phyloP scores from a whole-genome alignment of 306 rosid genomes.

The Castanea sativa region DNA sequence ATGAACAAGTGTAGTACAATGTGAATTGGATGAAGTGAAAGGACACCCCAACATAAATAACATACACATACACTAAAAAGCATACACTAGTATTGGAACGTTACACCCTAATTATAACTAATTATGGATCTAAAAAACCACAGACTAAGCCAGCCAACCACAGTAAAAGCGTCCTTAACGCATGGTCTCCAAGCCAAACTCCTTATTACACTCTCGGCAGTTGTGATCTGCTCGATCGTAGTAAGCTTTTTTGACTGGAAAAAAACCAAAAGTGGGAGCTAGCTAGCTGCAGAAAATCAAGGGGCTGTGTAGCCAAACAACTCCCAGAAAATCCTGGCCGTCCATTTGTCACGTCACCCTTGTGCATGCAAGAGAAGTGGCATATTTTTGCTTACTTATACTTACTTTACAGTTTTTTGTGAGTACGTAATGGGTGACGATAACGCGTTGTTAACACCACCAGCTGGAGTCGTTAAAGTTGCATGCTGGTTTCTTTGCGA shows the following conservation, averaged over 20 bases:
- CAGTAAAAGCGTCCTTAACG: background rate
- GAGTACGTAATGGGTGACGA: constrained; percentile 25
- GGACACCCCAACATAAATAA: too few relatives aligned
- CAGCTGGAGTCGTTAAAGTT: constrained; percentile 30
- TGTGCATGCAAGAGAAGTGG: constrained; percentile 30
- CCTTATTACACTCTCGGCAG: background rate
- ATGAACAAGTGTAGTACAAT: too few relatives aligned
- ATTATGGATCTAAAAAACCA: background rate
- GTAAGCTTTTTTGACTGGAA: background rate
- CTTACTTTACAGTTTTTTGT: constrained; percentile 24
- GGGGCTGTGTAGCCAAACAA: background rate
- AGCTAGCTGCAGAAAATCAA: background rate
- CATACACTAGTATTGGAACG: background rate
- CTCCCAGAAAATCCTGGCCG: constrained; percentile 20
- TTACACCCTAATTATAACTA: background rate
- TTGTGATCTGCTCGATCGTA: background rate
- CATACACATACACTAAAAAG: background rate
- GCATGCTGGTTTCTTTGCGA: constrained; percentile 67
- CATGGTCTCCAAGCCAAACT: background rate
- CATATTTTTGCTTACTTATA: background rate
- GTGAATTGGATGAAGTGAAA: too few relatives aligned
- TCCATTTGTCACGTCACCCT: constrained; percentile 24
- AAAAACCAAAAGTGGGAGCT: background rate
- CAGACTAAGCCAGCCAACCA: background rate
- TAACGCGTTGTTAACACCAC: constrained; percentile 29